Base-by-base conservation (phyloP, 73 alveolate species). In the Paramecium biaurelia region DNA sequence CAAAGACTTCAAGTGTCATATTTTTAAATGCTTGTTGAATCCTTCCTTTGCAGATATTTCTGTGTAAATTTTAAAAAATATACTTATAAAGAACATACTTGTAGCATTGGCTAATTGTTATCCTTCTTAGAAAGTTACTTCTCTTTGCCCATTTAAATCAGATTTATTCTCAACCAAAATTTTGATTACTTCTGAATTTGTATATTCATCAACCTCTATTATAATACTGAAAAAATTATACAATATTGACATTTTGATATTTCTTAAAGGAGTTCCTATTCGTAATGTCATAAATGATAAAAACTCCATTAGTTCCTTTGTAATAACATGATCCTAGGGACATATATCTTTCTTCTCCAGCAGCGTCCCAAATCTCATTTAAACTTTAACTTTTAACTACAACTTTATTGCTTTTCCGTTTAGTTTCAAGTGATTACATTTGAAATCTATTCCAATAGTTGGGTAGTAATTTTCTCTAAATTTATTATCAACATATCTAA, bases 401-500 rank as follows among this genome's bases (percentile, higher is more conserved):
- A 92, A 47, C 79, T 89, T 72, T 12, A 92, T 53, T 2, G 79
- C 24, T 92, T 92, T 85, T n/a, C 45, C 42, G 30, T 92, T 85
- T 68, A 43, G 57, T 47, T 85, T 72, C 45, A 92, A 30, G 12
- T 11, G 34, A 32, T 84, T 85, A 67, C 70, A 41, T 41, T 85
- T 85, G 32, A 32, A 92, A 92, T 92, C 95, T 14, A 92, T 74
- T 26, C 95, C 95, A n/a, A 92, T 92, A 38, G 95, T 92, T 34
- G 94, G 42, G 42, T 5, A 2, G 7, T 5, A 35, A 2, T 0
- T 2, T 0, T 35, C 42, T 35, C 0, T 35, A 35, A 35, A 35
- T 35, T 2, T 2, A 35, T 35, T 9, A 35, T 35, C 7, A 9
- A 6, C 4, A 35, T 35, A 35, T 35, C 7, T 35, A 9, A 35